Conservation (phyloP, 2,329 filamentous ascomycete genomes). For the Colletotrichum phormii region DNA sequence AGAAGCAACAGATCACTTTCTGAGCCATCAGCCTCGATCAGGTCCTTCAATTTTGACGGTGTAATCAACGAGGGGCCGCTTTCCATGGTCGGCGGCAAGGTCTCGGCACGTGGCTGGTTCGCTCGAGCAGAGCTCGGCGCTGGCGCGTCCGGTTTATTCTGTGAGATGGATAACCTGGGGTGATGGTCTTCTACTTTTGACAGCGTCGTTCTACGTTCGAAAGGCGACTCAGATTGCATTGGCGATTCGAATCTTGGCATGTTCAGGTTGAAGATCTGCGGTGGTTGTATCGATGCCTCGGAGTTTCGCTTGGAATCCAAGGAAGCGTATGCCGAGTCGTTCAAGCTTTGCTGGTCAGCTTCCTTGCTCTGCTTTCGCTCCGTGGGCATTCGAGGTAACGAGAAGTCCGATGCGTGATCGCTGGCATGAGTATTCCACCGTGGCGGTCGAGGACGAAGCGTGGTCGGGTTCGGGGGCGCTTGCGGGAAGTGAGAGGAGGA, state of each 20-base stretch:
- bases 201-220: constrained; percentile 48
- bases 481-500: constrained; percentile 58
- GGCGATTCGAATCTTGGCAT: constrained; percentile 57
- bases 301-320: constrained; percentile 66
- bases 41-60: constrained; percentile 63
- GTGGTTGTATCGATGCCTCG: constrained; percentile 57
- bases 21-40: constrained; percentile 58
- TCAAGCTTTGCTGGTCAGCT: constrained; percentile 56
- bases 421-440: constrained; percentile 62
- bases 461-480: constrained; percentile 43
- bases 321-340: constrained; percentile 67
- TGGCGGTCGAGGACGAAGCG: constrained; percentile 55
- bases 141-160: constrained; percentile 57
- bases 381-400: constrained; percentile 15
- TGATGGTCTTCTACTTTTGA: constrained; percentile 63
- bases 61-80: constrained; percentile 64
- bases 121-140: constrained; percentile 41
- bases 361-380: constrained; percentile 50
- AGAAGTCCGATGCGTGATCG: constrained; percentile 52
- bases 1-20: constrained; percentile 72
- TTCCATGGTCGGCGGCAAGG: constrained; percentile 63
- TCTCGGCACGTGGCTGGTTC: constrained; percentile 56
- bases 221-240: constrained; percentile 47
- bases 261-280: constrained; percentile 45
- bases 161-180: constrained; percentile 65